Evolutionary conservation across 768 basidiomycete species (phyloP), one percentile per base, ranked within the genome.

Genomic region (Gymnopilus dilepis): DNA sequence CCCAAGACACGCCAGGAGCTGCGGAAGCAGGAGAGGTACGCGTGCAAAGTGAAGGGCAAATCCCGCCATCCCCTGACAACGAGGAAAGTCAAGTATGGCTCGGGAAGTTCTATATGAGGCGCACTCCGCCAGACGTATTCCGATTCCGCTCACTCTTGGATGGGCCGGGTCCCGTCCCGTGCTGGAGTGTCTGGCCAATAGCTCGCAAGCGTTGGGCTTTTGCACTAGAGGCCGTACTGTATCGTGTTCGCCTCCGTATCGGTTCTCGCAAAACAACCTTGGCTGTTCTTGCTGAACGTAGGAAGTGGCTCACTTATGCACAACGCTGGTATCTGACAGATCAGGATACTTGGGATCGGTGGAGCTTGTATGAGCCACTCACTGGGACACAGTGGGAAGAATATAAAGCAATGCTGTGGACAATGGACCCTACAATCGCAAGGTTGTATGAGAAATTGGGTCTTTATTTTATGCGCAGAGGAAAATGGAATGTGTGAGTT

Each of bases 191-290:
- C 6, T 58, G 56, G 55, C 55, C 55, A 9, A 26, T 40, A 19
- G 58, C 59, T 15, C 55, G 61, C 22, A 59, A 56, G 22, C 59
- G 61, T 47, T 65, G 65, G 65, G 61, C 37, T 4, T 65, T 65
- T 37, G 65, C 61, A 26, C 62, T 54, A 17, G 56, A 62, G 47
- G 59, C 61, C 4, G 24, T 65, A 30, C 41, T 54, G 2, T 41
- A 37, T 30, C 47, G 62, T 15, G 58, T 52, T 3, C 61, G 52
- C 3, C 26, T 17, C 4, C 58, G 59, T 0, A 51, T 65, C 22
- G 19, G 38, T 4, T 59, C 60, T 8, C 28, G 56, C 19, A 53
- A 57, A 21, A 37, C 52, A 8, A 33, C 63, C 24, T 30, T 34
- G 7, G 42, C 24, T 12, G 19, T 30, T 12, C 33, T 60, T n/a